A percentile compares a stretch with the other conserved stretches of the same genome.
phyloP scores from a whole-genome alignment of 148 eudicot genomes.

The Amaranthus hypochondriacus region DNA sequence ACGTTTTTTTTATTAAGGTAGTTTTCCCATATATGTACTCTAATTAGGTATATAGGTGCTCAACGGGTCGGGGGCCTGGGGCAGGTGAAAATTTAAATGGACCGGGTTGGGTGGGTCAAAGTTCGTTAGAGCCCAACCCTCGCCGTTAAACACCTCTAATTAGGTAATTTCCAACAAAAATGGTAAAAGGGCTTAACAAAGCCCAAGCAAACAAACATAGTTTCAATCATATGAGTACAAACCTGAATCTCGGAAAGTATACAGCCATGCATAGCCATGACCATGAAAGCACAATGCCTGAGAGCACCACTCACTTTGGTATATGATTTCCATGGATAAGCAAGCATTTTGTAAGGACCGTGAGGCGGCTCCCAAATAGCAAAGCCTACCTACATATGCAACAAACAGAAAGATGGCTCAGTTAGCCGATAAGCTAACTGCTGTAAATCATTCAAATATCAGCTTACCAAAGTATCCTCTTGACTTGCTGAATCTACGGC shows the following conservation, averaged over 20 bases:
- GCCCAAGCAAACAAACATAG: neutral
- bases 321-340: slow-evolving; percentile 80
- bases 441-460: neutral
- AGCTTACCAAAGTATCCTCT: slow-evolving; percentile 73
- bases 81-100: too few relatives aligned
- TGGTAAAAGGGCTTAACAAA: neutral
- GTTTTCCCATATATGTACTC: too few relatives aligned
- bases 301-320: slow-evolving; percentile 77
- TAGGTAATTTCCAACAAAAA: too few relatives aligned
- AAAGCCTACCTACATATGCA: slow-evolving; percentile 56
- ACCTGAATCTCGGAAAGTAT: slow-evolving; percentile 94
- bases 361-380: slow-evolving; percentile 98
- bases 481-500: slow-evolving; percentile 73
- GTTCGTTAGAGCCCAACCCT: too few relatives aligned
- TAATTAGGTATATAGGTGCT: too few relatives aligned
- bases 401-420: slow-evolving; percentile 8
- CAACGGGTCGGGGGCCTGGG: too few relatives aligned
- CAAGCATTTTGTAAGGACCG: slow-evolving; percentile 65
- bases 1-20: too few relatives aligned
- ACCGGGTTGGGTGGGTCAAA: too few relatives aligned
- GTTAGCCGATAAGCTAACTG: neutral
- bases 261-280: slow-evolving; percentile 95
- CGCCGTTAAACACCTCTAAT: too few relatives aligned
- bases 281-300: slow-evolving; percentile 83
- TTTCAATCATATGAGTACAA: slow-evolving; percentile 1